Conservation (phyloP, 2,329 filamentous ascomycete species). For the Ophiognomonia clavigignenti-juglandacearum region DNA sequence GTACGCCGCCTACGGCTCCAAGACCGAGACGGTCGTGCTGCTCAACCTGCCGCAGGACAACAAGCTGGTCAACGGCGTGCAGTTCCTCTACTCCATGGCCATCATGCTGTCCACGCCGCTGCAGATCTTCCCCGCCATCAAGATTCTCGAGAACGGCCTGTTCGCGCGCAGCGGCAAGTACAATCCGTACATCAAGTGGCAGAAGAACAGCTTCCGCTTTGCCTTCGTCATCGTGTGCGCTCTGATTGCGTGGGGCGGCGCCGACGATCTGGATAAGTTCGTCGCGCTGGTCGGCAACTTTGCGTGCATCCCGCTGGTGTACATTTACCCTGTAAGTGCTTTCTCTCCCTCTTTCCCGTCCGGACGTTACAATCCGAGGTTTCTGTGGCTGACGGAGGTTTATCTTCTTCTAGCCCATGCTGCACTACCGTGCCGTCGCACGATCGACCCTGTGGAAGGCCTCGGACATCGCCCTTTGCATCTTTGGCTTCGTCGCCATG, state of each 20-base stretch:
- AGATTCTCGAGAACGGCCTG: constrained; percentile 90
- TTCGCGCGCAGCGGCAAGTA: constrained; percentile 96
- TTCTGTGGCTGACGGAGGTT: too few species aligned
- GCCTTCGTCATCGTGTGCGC: constrained; percentile 85
- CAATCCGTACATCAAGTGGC: constrained; percentile 98
- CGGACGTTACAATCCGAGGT: too few species aligned
- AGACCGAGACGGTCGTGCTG: constrained; percentile 93
- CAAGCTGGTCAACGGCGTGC: constrained; percentile 91
- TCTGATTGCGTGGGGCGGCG: constrained; percentile 84
- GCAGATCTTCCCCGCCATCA: constrained; percentile 96
- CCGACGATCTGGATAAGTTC: constrained; percentile 93
- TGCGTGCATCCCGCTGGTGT: constrained; percentile 93
- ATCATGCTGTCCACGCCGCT: constrained; percentile 92
- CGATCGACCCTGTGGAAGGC: constrained; percentile 61
- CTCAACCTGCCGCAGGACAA: constrained; percentile 94
- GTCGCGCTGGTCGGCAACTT: constrained; percentile 95
- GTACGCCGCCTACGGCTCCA: constrained; percentile 91
- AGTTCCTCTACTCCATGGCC: constrained; percentile 96
- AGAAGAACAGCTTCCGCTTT: constrained; percentile 97
- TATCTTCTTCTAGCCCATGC: constrained; percentile 77
- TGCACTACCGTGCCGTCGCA: constrained; percentile 81
- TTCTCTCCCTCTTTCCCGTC: neutral
- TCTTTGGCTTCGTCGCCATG: constrained; percentile 85
- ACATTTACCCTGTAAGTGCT: constrained; percentile 86
- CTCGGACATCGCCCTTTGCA: constrained; percentile 69